Evolutionary conservation across 352 stramenopile species (phyloP).

Genomic region (Phytophthora palmivora): DNA sequence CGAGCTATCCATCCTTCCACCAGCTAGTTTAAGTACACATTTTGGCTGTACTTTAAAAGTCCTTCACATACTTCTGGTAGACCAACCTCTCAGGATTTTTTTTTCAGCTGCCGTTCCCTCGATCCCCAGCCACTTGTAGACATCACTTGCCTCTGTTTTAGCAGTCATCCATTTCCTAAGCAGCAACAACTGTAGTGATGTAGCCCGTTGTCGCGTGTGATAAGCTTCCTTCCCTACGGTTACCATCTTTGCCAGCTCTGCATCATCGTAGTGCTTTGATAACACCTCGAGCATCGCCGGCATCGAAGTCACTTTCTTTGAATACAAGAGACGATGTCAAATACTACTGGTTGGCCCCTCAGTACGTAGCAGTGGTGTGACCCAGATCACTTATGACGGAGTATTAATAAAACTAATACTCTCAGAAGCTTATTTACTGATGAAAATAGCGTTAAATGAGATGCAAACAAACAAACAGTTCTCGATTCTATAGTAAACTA

Average conservation of each 20-base stretch:
- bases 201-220: not conserved
- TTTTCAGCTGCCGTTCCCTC: not conserved
- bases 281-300: not conserved
- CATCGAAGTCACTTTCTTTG: not conserved
- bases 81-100: not conserved
- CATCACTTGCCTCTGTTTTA: not conserved
- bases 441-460: too few relatives aligned
- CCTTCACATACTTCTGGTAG: not conserved
- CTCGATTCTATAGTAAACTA: too few relatives aligned
- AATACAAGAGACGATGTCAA: not conserved
- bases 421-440: too few relatives aligned
- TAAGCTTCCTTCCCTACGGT: not conserved
- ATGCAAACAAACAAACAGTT: too few relatives aligned
- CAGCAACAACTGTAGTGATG: not conserved
- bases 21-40: not conserved
- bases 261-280: not conserved
- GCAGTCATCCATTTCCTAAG: not conserved
- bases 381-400: too few relatives aligned
- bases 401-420: too few relatives aligned
- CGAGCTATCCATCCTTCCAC: too few relatives aligned
- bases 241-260: not conserved
- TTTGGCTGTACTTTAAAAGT: not conserved
- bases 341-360: too few relatives aligned
- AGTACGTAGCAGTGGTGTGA: too few relatives aligned
- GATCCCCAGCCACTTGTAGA: not conserved